A percentile compares a stretch with the other conserved stretches of the same genome.
Conservation (phyloP, 345 rosid species). For the Pseudoturritis turrita region DNA sequence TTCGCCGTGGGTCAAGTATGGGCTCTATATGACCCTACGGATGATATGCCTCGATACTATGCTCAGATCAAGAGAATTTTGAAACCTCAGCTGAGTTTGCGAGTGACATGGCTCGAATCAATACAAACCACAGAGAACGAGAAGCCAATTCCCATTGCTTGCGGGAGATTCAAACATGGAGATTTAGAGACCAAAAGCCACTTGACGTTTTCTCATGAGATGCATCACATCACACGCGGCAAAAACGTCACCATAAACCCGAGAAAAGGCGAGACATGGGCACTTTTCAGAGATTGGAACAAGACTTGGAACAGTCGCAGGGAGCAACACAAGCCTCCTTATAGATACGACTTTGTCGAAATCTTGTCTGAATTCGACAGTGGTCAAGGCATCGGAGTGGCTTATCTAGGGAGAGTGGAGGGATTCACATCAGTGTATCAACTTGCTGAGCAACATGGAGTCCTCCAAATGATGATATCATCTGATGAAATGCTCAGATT, state of each 20-base stretch:
- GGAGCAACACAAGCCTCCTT: constrained; percentile 40
- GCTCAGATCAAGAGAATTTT: constrained; percentile 47
- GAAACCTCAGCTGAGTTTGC: constrained; percentile 41
- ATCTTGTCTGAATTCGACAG: constrained; percentile 41
- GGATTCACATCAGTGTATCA: constrained; percentile 63
- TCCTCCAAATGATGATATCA: constrained; percentile 21
- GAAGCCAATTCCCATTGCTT: constrained; percentile 46
- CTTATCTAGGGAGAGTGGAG: constrained; percentile 51
- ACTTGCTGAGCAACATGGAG: constrained; percentile 19
- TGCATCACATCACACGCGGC: constrained; percentile 14
- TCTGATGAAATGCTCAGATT: constrained; percentile 51
- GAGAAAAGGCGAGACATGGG: constrained; percentile 81
- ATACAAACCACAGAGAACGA: background rate
- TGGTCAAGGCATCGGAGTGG: constrained; percentile 50
- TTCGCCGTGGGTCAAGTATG: constrained; percentile 62
- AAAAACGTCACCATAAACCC: constrained; percentile 40
- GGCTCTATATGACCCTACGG: constrained; percentile 72
- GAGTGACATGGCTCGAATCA: constrained; percentile 66
- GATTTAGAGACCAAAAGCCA: constrained; percentile 23
- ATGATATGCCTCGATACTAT: constrained; percentile 78
- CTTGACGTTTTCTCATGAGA: constrained; percentile 61
- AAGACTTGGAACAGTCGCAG: constrained; percentile 1
- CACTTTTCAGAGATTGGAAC: constrained; percentile 66
- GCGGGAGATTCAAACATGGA: constrained; percentile 51
- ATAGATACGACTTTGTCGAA: constrained; percentile 57